Conservation (phyloP, 192 early-diverging fungal genomes). For the Paraglomus occultum region DNA sequence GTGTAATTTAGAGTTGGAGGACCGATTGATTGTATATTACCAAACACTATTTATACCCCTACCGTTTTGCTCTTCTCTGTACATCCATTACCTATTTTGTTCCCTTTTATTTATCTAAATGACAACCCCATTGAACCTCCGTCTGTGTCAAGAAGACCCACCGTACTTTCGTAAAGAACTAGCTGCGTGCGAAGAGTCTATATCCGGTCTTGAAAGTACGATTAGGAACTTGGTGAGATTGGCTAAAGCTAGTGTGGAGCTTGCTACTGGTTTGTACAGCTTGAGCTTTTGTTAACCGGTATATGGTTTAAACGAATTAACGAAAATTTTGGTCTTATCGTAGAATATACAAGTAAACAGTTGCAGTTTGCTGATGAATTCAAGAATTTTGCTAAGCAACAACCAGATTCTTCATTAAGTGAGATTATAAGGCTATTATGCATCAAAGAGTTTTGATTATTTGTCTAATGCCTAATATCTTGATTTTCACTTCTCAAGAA, state of each 20-base stretch:
- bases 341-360: slow-evolving; percentile 53
- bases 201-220: slow-evolving; percentile 49
- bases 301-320: neutral
- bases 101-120: neutral
- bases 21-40: neutral
- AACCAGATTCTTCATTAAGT: slow-evolving; percentile 51
- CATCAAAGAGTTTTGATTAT: neutral
- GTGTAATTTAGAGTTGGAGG: no score
- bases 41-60: neutral
- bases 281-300: neutral
- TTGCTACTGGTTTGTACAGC: slow-evolving; percentile 46
- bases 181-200: slow-evolving; percentile 49
- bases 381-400: slow-evolving; percentile 46
- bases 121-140: slow-evolving; percentile 26
- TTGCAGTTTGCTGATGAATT: slow-evolving; percentile 54
- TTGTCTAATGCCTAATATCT: neutral
- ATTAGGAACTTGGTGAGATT: slow-evolving; percentile 54
- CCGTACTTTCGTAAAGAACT: slow-evolving; percentile 55
- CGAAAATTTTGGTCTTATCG: neutral
- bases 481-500: slow-evolving; percentile 27
- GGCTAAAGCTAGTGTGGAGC: slow-evolving; percentile 49
- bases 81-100: neutral
- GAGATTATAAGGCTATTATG: slow-evolving; percentile 14
- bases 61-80: neutral
- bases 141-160: slow-evolving; percentile 54